Percentiles rank a stretch among this genome's conserved stretches.
These are phyloP conservation scores for Wickerhamomyces sp. DNA, from an alignment of 1,139 yeast genomes.

Conservation along the genomic window DNA sequence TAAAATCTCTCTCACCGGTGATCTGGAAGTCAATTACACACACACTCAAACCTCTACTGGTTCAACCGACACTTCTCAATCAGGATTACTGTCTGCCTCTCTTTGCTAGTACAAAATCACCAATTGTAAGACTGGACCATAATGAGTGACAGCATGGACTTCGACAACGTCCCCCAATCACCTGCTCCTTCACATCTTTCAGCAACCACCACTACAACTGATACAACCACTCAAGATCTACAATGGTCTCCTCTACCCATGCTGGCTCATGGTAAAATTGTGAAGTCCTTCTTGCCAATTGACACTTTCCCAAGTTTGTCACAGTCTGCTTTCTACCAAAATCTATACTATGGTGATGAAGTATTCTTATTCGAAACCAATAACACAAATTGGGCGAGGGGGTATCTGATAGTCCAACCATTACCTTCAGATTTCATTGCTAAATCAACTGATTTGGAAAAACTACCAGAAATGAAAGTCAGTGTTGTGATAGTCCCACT, in stretches of 20 bases:
- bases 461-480: slow-evolving; percentile 50
- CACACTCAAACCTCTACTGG: too few relatives aligned
- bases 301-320: slow-evolving; percentile 34
- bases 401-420: slow-evolving; percentile 59
- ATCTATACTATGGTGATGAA: slow-evolving; percentile 77
- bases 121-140: not conserved
- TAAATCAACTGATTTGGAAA: slow-evolving; percentile 55
- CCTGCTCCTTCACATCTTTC: not conserved
- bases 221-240: slow-evolving; percentile 1
- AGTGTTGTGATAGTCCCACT: slow-evolving; percentile 58
- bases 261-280: slow-evolving; percentile 45
- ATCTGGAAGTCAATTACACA: too few relatives aligned
- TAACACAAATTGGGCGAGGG: slow-evolving; percentile 71
- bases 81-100: too few relatives aligned
- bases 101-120: too few relatives aligned
- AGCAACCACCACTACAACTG: not conserved
- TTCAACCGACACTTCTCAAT: too few relatives aligned
- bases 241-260: slow-evolving; percentile 42
- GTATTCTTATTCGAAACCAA: slow-evolving; percentile 71
- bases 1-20: too few relatives aligned
- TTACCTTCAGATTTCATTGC: slow-evolving; percentile 65
- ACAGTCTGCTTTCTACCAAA: slow-evolving; percentile 35
- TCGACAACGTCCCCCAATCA: not conserved
- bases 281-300: slow-evolving; percentile 58
- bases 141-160: not conserved